Evolutionary conservation across 2,329 filamentous ascomycete species (phyloP).

Genomic region (Trichoderma brevicompactum): DNA sequence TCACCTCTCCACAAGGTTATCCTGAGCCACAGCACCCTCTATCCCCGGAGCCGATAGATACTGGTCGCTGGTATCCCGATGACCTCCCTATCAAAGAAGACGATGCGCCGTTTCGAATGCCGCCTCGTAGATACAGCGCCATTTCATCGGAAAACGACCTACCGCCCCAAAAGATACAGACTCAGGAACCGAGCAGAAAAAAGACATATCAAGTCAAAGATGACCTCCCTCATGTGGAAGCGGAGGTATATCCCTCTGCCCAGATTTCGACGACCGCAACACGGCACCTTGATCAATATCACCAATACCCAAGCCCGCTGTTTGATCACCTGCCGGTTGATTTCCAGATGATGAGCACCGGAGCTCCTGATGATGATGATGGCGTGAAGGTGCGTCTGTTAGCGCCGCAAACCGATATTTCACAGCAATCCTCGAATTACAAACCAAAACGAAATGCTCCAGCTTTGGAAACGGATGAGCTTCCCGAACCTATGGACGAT

Average conservation of each 20-base stretch:
- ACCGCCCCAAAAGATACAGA: background rate
- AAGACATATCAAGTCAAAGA: background rate
- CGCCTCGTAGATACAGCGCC: conserved; percentile 5
- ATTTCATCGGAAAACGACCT: background rate
- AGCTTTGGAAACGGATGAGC: background rate
- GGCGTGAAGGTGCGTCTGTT: background rate
- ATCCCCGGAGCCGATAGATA: conserved; percentile 32
- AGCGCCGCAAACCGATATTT: conserved; percentile 4
- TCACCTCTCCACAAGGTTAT: conserved; percentile 35
- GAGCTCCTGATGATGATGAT: background rate
- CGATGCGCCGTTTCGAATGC: background rate
- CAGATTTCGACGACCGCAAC: conserved; percentile 12
- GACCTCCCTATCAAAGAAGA: conserved; percentile 16
- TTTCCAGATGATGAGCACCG: background rate
- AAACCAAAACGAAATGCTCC: background rate
- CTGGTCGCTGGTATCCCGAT: conserved; percentile 33
- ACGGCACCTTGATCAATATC: conserved; percentile 17
- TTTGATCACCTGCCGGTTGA: conserved; percentile 13
- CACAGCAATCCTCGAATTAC: background rate
- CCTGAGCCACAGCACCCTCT: conserved; percentile 31
- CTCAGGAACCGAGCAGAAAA: background rate
- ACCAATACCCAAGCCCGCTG: conserved; percentile 11
- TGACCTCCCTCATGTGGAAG: background rate
- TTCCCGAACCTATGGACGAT: background rate
- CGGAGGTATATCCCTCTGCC: background rate